These are phyloP conservation scores for Cymbopogon citratus DNA, from an alignment of 176 grass and related monocot genomes.

Conservation along the genomic window DNA sequence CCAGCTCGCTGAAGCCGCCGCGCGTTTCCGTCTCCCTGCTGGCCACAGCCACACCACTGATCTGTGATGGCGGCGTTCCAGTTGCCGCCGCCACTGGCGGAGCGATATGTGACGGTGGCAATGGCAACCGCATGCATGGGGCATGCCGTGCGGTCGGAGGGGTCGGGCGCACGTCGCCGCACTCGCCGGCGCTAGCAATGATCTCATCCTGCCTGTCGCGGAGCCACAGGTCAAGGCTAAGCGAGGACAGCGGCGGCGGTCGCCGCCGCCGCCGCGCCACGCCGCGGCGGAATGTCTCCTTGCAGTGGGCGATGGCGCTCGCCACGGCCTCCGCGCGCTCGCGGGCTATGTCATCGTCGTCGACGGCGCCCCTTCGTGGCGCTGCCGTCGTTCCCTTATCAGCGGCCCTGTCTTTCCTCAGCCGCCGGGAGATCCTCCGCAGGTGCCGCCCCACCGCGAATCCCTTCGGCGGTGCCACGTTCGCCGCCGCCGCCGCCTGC, in stretches of 20 bases:
- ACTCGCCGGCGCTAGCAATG: not conserved
- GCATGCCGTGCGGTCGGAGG: not conserved
- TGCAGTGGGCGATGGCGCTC: not conserved
- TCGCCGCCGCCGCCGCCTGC: not conserved
- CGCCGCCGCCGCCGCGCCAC: not conserved
- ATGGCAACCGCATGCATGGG: not conserved
- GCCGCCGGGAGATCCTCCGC: not conserved
- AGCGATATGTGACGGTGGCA: not conserved
- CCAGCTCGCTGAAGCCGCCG: not conserved
- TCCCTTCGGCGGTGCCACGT: not conserved
- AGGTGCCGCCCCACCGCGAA: not conserved
- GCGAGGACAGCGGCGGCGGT: not conserved
- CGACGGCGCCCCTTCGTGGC: too few relatives aligned
- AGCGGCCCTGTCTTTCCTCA: not conserved
- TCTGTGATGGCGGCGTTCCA: not conserved
- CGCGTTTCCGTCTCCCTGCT: not conserved
- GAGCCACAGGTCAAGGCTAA: not conserved
- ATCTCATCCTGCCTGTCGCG: not conserved
- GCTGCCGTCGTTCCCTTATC: too few relatives aligned
- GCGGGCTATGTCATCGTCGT: constrained; percentile 11
- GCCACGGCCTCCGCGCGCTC: not conserved
- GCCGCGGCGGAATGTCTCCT: not conserved
- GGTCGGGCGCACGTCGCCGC: too few relatives aligned
- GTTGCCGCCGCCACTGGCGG: too few relatives aligned
- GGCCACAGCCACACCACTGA: not conserved